Percentiles rank a stretch among this genome's conserved stretches.
Conservation (phyloP, 805 yeast genomes). For the Metschnikowia lochheadii region DNA sequence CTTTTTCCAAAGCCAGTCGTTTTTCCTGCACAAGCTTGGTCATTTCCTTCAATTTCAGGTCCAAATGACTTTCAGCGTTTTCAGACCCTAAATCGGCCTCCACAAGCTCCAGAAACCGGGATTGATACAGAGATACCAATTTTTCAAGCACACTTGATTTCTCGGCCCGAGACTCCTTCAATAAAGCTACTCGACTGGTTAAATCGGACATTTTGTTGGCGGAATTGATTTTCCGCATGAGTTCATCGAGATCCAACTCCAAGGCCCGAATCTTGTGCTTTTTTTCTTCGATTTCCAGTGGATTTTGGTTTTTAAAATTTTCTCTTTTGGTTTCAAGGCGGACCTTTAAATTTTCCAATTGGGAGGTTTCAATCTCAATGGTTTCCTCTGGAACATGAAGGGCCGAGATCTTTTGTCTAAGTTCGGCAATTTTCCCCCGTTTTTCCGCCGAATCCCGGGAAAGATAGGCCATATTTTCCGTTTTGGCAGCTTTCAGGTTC, state of each 20-base stretch:
- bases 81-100: slow-evolving; percentile 16
- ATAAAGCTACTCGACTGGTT: slow-evolving; percentile 48
- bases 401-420: slow-evolving; percentile 27
- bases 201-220: slow-evolving; percentile 57
- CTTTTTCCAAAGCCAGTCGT: not conserved
- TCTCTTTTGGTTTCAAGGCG: slow-evolving; percentile 26
- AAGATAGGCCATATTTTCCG: slow-evolving; percentile 40
- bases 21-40: not conserved
- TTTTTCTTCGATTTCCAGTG: slow-evolving; percentile 36
- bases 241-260: slow-evolving; percentile 44
- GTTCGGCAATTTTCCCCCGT: not conserved
- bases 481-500: slow-evolving; percentile 21
- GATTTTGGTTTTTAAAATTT: slow-evolving; percentile 25
- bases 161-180: slow-evolving; percentile 36
- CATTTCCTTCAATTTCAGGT: not conserved
- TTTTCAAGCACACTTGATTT: slow-evolving; percentile 27
- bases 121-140: slow-evolving; percentile 21
- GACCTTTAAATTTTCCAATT: slow-evolving; percentile 35
- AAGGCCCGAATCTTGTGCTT: slow-evolving; percentile 24
- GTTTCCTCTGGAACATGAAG: slow-evolving; percentile 43
- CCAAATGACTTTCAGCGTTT: slow-evolving; percentile 13
- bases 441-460: not conserved
- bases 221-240: slow-evolving; percentile 46
- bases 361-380: slow-evolving; percentile 42
- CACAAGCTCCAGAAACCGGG: slow-evolving; percentile 17